Evolutionary conservation across 2,329 filamentous ascomycete genomes (phyloP).

Genomic region (Pestalotiopsis sp.): DNA sequence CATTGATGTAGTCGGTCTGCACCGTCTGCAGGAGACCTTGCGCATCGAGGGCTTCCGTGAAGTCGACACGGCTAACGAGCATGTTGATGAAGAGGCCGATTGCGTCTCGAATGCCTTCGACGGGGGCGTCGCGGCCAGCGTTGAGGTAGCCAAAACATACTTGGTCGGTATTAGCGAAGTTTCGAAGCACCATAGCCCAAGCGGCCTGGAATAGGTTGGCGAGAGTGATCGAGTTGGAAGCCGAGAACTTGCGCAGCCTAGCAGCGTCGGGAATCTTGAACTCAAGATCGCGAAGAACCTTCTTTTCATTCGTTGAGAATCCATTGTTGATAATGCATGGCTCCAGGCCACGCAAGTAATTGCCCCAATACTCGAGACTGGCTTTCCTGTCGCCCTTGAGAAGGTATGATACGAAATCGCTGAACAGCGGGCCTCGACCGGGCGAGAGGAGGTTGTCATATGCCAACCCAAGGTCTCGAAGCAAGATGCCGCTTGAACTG

Average conservation of each 20-base stretch:
- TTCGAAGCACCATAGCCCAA: conserved; percentile 8
- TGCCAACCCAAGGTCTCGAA: conserved; percentile 27
- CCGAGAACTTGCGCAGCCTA: conserved; percentile 35
- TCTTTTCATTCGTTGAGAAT: background rate
- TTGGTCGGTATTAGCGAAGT: background rate
- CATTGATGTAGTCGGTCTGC: conserved; percentile 46
- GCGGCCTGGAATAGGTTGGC: conserved; percentile 6
- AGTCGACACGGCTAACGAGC: conserved; percentile 49
- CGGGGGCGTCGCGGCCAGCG: conserved; percentile 53
- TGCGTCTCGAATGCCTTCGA: conserved; percentile 48
- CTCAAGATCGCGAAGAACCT: conserved; percentile 16
- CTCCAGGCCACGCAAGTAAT: conserved; percentile 24
- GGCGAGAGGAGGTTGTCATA: conserved; percentile 22
- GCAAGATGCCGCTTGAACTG: conserved; percentile 29
- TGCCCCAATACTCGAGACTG: conserved; percentile 28
- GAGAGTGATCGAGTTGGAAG: conserved; percentile 37
- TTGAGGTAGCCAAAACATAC: conserved; percentile 42
- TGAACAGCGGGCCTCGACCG: conserved; percentile 16
- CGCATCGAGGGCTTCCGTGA: conserved; percentile 35
- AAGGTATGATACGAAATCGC: conserved; percentile 21
- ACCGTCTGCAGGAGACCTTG: conserved; percentile 41
- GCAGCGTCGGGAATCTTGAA: conserved; percentile 17
- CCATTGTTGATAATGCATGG: conserved; percentile 26
- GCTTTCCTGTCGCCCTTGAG: conserved; percentile 18
- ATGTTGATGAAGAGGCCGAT: conserved; percentile 58